Percentiles rank a stretch among this genome's conserved stretches.
phyloP scores from a whole-genome alignment of 345 rosid genomes.

The Alliaria petiolata region DNA sequence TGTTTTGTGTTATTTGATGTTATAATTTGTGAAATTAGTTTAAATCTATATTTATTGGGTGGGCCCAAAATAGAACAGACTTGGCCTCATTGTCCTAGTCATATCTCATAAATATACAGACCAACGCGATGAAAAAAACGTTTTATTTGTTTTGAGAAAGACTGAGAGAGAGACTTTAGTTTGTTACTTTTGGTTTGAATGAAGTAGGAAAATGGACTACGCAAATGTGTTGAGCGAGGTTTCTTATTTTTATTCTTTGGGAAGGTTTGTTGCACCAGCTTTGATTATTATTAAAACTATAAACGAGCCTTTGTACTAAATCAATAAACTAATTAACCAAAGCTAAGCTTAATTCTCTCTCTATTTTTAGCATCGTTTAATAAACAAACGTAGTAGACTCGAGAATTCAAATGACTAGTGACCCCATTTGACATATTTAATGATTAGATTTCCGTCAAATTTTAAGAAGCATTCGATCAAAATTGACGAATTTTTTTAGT shows the following conservation, averaged over 20 bases:
- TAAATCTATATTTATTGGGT: background rate
- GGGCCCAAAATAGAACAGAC: background rate
- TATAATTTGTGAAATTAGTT: no score
- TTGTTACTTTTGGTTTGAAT: slow-evolving; percentile 5
- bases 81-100: background rate
- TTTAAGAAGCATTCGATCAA: background rate
- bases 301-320: no score
- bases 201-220: slow-evolving; percentile 12
- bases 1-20: no score
- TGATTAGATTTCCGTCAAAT: background rate
- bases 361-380: background rate
- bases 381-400: background rate
- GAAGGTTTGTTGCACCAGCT: background rate
- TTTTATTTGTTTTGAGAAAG: background rate
- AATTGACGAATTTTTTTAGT: slow-evolving; percentile 8
- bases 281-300: background rate
- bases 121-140: background rate
- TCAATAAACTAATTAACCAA: background rate
- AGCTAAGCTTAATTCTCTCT: background rate
- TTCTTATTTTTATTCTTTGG: background rate
- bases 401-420: background rate
- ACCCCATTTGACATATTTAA: background rate
- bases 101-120: background rate
- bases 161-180: background rate
- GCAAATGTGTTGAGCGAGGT: background rate